Evolutionary conservation across 2,329 filamentous ascomycete genomes (phyloP).

Genomic region (Penicillium sp.): DNA sequence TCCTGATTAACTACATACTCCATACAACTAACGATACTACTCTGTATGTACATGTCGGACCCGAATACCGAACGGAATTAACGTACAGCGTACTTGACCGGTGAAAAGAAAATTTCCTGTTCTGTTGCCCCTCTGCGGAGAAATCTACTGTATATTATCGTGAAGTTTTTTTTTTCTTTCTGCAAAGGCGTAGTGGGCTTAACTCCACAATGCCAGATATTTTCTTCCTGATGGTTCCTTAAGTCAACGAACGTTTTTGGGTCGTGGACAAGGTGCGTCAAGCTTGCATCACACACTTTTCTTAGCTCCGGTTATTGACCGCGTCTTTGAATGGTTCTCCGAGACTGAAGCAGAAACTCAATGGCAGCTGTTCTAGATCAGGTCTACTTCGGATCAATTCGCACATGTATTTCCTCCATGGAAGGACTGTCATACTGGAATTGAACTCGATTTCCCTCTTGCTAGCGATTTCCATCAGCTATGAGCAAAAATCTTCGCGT

Average conservation of each 20-base stretch:
- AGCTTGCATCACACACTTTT: conserved; percentile 17
- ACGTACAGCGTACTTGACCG: conserved; percentile 19
- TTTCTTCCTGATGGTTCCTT: conserved; percentile 26
- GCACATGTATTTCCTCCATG: neutral
- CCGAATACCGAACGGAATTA: conserved; percentile 15
- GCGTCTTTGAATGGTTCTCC: neutral
- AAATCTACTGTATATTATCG: conserved; percentile 18
- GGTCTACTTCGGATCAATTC: neutral
- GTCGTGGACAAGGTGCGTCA: conserved; percentile 34
- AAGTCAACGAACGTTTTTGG: conserved; percentile 25
- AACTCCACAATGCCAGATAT: conserved; percentile 29
- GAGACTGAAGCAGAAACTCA: neutral
- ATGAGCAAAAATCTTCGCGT: conserved; percentile 22
- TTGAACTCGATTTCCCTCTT: neutral
- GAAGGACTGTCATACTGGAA: neutral
- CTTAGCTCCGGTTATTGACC: neutral
- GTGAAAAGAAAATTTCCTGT: conserved; percentile 29
- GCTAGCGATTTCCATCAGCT: neutral
- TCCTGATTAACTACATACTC: neutral
- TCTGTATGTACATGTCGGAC: neutral
- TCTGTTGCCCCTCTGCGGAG: conserved; percentile 33
- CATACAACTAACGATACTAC: neutral
- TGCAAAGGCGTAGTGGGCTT: conserved; percentile 23
- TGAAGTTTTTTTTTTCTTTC: conserved; percentile 29
- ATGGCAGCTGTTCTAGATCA: neutral